These are phyloP conservation scores for Prunus kanzakura DNA, from an alignment of 306 rosid species.

Conservation along the genomic window DNA sequence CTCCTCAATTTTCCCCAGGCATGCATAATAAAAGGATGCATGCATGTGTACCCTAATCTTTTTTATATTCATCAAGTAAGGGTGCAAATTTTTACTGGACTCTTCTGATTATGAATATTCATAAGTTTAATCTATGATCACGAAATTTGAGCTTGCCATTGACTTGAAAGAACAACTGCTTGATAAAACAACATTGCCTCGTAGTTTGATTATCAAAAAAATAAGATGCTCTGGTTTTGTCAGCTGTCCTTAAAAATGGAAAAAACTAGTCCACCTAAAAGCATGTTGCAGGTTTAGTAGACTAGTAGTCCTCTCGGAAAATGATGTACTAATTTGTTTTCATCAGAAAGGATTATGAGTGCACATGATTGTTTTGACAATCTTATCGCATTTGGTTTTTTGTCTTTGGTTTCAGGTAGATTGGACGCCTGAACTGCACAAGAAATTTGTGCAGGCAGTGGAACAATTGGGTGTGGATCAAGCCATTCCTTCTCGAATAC, in stretches of 20 bases:
- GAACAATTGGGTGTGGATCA: constrained; percentile 92
- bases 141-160: neutral
- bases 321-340: neutral
- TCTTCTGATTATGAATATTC: neutral
- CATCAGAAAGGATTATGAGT: neutral
- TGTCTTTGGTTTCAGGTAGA: constrained; percentile 67
- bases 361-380: neutral
- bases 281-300: neutral
- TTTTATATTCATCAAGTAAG: neutral
- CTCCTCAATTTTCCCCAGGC: neutral
- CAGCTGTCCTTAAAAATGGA: neutral
- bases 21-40: too few relatives aligned
- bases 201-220: neutral
- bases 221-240: neutral
- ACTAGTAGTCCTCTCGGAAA: neutral
- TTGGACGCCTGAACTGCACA: constrained; percentile 89
- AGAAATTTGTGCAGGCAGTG: constrained; percentile 86
- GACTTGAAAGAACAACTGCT: neutral
- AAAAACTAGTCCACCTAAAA: neutral
- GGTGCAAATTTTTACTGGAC: neutral
- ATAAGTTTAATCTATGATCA: neutral
- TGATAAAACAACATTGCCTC: neutral
- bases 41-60: too few relatives aligned
- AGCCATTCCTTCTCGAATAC: constrained; percentile 98
- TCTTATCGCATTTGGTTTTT: neutral